Conservation (phyloP, 257 asterid genomes). For the Solanum chiquidenum region DNA sequence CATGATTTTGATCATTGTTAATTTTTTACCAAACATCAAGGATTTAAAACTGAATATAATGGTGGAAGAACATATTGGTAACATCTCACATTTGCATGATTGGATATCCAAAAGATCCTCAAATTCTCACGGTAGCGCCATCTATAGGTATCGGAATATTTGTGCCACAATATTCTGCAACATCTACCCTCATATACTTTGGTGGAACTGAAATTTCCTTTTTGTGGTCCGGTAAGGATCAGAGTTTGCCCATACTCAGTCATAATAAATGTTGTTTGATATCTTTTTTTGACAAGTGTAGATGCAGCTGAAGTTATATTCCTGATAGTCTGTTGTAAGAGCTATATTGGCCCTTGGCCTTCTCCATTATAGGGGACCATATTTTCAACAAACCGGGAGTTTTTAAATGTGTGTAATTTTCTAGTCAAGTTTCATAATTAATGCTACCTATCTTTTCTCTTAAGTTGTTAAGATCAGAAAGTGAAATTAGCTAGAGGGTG, state of each 20-base stretch:
- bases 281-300: neutral
- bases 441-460: neutral
- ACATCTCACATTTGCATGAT: neutral
- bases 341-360: neutral
- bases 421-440: neutral
- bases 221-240: neutral
- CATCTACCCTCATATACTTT: neutral
- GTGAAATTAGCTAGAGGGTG: neutral
- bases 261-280: neutral
- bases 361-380: neutral
- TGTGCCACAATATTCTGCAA: neutral
- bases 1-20: neutral
- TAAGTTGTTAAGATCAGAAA: neutral
- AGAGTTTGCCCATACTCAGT: neutral
- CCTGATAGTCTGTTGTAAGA: neutral
- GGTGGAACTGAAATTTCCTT: neutral
- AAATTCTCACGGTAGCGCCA: neutral
- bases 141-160: neutral
- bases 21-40: neutral
- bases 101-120: neutral
- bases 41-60: neutral
- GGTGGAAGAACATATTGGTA: neutral
- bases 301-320: neutral
- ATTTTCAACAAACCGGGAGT: neutral
- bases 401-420: neutral